phyloP scores from a whole-genome alignment of 331 rosid genomes.

The Malus hybrid region DNA sequence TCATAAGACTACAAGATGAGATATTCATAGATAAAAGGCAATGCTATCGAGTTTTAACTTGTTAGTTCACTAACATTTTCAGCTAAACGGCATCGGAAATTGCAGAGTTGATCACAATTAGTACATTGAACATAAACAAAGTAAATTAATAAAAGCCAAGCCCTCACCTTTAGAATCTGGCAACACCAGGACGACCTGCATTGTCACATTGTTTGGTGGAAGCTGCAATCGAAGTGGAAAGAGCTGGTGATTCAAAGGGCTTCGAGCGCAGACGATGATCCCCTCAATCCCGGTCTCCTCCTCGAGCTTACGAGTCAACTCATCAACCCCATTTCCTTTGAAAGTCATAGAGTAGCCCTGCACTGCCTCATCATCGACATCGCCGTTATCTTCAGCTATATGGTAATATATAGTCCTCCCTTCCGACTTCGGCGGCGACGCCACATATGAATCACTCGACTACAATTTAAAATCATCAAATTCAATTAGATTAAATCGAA shows the following conservation, averaged over 20 bases:
- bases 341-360: constrained; percentile 51
- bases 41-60: neutral
- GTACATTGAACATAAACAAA: neutral
- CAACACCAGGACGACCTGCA: constrained; percentile 67
- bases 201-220: constrained; percentile 79
- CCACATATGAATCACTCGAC: constrained; percentile 42
- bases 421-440: constrained; percentile 40
- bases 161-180: constrained; percentile 50
- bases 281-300: constrained; percentile 83
- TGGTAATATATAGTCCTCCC: constrained; percentile 80
- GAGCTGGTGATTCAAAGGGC: constrained; percentile 72
- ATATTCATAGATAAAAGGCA: neutral
- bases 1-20: too few species aligned
- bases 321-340: constrained; percentile 76
- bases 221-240: constrained; percentile 89
- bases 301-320: constrained; percentile 59
- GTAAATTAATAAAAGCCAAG: neutral
- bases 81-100: neutral
- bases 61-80: neutral
- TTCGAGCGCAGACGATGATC: constrained; percentile 59
- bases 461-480: constrained; percentile 11
- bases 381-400: constrained; percentile 74
- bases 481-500: neutral
- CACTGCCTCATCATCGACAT: constrained; percentile 46
- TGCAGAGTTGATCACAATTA: neutral